These are phyloP conservation scores for Leishmania turanica DNA, from an alignment of 208 protist species.

Conservation along the genomic window DNA sequence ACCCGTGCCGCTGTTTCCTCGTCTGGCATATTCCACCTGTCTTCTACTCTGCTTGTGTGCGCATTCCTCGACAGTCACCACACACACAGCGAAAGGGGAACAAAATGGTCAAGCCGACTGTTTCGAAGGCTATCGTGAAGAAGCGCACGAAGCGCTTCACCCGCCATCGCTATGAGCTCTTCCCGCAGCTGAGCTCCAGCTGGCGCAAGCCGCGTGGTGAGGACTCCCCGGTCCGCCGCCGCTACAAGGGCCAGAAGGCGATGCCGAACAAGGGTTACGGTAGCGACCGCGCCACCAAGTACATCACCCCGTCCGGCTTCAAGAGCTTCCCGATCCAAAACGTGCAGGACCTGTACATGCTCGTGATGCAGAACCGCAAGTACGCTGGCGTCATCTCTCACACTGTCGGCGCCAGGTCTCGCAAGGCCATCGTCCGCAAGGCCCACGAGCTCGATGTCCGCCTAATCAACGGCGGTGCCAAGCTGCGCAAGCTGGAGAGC, in stretches of 20 bases:
- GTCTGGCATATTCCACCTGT: slow-evolving; percentile 4
- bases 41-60: background rate
- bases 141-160: slow-evolving; percentile 98
- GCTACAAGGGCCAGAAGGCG: slow-evolving; percentile 96
- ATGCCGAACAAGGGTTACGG: slow-evolving; percentile 99
- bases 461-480: slow-evolving; percentile 96
- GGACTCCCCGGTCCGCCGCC: slow-evolving; percentile 97
- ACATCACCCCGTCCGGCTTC: slow-evolving; percentile 97
- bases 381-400: slow-evolving; percentile 98
- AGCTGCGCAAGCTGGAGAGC: slow-evolving; percentile 93
- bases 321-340: slow-evolving; percentile 97
- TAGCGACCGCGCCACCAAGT: slow-evolving; percentile 96
- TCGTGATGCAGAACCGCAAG: slow-evolving; percentile 99
- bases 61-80: slow-evolving; percentile 11
- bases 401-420: slow-evolving; percentile 94
- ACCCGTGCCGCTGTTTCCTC: slow-evolving; percentile 7
- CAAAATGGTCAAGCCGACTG: slow-evolving; percentile 94
- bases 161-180: slow-evolving; percentile 95
- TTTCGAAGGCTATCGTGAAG: slow-evolving; percentile 95
- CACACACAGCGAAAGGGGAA: slow-evolving; percentile 10
- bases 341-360: slow-evolving; percentile 98
- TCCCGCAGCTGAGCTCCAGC: slow-evolving; percentile 92
- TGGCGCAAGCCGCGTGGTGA: slow-evolving; percentile 99
- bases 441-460: slow-evolving; percentile 99
- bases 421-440: slow-evolving; percentile 97